Base-by-base conservation (phyloP, 202 grass and related monocot species). In the Panicum hallii region DNA sequence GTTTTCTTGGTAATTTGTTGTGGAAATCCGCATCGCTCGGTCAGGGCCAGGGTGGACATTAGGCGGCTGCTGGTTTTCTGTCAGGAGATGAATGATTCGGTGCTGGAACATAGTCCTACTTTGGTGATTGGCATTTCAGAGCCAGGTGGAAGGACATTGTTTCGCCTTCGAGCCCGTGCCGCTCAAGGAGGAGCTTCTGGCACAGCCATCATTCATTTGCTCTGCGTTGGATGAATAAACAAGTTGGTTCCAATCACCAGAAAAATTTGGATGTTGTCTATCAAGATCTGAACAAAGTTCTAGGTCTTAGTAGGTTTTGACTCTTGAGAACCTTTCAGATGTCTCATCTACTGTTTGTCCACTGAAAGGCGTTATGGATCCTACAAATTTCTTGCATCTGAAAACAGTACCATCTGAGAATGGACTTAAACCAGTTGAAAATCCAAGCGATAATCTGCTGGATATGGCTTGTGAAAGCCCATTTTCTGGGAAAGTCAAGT, bases 401-500 rank as follows among this genome's bases (percentile, higher is more conserved):
- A 89, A 46, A 71, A 84, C 41, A 34, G 48, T 62, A 36, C 34
- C 71, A 17, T 76, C 22, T 68, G 90, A 93, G 48, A 87, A 83
- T 88, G 86, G 72, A 62, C 57, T 75, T 46, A 90, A 5, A 84
- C 60, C 58, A 10, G 56, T 69, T 23, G 83, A 88, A 23, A 66
- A 63, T 43, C 87, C 69, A 38, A 38, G 75, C 7, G 79, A 89
- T 11, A 83, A 66, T 52, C 45, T 78, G 15, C 86, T 55, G n/a
- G 78, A 86, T 44, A 62, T 41, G 82, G 58, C 72, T 82, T 63
- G 69, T 23, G 85, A 89, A 40, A 95, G 91, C 64, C 91, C 96
- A 26, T 73, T 83, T 30, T 76, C 86, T 40, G 81, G 87, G 8
- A 96, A 92, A 80, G 84, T 91, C 72, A 99, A 99, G 63, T 94